Evolutionary conservation across 768 basidiomycete species (phyloP).

Genomic region (Tricholoma terreum): DNA sequence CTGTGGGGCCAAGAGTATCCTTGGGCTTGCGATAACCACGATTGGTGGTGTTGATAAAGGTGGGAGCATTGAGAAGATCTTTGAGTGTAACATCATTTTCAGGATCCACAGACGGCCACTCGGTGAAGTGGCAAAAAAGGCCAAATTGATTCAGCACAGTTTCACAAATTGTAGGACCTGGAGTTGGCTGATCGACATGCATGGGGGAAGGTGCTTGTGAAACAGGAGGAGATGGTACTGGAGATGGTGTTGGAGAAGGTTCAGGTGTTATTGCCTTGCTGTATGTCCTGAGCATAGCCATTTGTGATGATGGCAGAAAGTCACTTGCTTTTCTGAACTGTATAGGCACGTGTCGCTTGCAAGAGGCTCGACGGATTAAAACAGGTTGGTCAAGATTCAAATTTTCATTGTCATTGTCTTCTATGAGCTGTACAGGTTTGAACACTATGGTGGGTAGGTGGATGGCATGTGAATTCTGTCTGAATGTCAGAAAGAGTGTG

Average conservation of each 20-base stretch:
- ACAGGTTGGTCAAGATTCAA: neutral
- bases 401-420: no score
- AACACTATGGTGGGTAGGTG: no score
- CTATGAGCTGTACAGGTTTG: no score
- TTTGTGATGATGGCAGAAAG: neutral
- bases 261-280: neutral
- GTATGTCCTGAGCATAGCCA: neutral
- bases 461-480: no score
- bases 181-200: neutral
- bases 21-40: neutral
- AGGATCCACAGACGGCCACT: neutral
- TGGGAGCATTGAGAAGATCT: neutral
- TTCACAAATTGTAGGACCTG: neutral
- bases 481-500: no score
- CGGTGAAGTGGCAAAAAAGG: neutral
- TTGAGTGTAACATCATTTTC: neutral
- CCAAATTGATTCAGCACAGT: neutral
- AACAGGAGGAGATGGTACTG: neutral
- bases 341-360: no score
- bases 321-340: neutral
- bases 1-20: neutral
- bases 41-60: neutral
- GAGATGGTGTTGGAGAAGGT: neutral
- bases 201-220: neutral
- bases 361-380: no score